These are phyloP conservation scores for Leccinum fuscescens DNA, from an alignment of 1,284 basidiomycete species.

Conservation along the genomic window DNA sequence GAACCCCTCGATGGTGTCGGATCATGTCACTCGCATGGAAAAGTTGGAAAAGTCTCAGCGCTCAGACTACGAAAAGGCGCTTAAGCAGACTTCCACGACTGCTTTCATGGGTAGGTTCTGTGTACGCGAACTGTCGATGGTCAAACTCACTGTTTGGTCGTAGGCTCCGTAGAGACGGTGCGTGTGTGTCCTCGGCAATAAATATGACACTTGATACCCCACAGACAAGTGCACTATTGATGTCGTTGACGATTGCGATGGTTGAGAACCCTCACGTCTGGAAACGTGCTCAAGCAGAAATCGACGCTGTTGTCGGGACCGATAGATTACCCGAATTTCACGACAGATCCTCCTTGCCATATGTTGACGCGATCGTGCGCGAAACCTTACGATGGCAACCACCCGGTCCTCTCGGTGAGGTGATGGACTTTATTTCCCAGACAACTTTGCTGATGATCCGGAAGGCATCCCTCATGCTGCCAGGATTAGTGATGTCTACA, in stretches of 20 bases:
- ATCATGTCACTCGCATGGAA: conserved; percentile 24
- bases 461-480: conserved; percentile 17
- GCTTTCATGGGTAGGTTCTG: conserved; percentile 21
- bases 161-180: conserved; percentile 25
- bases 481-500: conserved; percentile 22
- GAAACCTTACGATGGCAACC: conserved; percentile 36
- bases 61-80: conserved; percentile 16
- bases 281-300: conserved; percentile 35
- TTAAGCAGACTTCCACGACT: conserved; percentile 19
- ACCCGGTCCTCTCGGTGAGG: conserved; percentile 23
- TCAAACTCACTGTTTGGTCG: neutral
- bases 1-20: conserved; percentile 20
- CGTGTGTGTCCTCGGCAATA: conserved; percentile 1
- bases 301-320: conserved; percentile 38
- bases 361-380: conserved; percentile 39
- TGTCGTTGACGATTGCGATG: conserved; percentile 38
- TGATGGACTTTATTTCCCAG: neutral
- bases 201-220: neutral
- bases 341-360: conserved; percentile 39
- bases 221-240: conserved; percentile 15
- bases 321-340: conserved; percentile 40
- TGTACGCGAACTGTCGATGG: accelerated
- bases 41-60: conserved; percentile 8
- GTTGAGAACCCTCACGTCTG: conserved; percentile 32
- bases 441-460: neutral